These are phyloP conservation scores for Firmiana major DNA, from an alignment of 345 rosid genomes.

Conservation along the genomic window DNA sequence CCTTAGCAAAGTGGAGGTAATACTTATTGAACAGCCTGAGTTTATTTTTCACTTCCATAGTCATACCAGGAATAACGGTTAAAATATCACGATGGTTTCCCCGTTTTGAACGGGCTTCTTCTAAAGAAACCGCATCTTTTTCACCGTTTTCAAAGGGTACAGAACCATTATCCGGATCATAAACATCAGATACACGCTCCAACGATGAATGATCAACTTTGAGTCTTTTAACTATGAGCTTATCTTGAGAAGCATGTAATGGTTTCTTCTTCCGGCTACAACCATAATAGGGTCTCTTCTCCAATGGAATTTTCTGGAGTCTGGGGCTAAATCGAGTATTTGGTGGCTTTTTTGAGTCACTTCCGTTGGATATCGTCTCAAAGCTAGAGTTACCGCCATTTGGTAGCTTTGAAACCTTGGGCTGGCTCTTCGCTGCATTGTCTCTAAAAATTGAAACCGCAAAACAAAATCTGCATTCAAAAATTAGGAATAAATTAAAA, in stretches of 20 bases:
- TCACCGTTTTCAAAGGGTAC: background rate
- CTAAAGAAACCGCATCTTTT: background rate
- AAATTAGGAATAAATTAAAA: background rate
- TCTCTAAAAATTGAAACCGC: background rate
- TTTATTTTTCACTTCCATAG: constrained; percentile 11
- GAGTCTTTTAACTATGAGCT: background rate
- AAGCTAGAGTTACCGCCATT: background rate
- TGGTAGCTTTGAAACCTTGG: background rate
- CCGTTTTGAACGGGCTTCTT: background rate
- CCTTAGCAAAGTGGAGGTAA: constrained; percentile 12
- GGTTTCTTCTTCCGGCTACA: constrained; percentile 8
- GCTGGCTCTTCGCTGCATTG: background rate
- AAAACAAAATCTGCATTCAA: constrained; percentile 1
- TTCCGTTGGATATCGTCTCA: background rate
- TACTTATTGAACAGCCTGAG: constrained; percentile 18
- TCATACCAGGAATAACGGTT: background rate
- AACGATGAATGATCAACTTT: background rate
- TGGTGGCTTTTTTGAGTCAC: background rate
- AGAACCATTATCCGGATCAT: background rate
- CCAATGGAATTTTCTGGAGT: constrained; percentile 8
- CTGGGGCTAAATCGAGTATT: constrained; percentile 14
- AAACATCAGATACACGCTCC: background rate
- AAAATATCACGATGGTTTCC: background rate
- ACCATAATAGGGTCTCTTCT: constrained; percentile 15
- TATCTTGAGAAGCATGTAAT: background rate